Percentiles rank a stretch among this genome's conserved stretches.
Evolutionary conservation across 2,329 filamentous ascomycete genomes (phyloP).

Genomic region (Bipolaris oryzae): DNA sequence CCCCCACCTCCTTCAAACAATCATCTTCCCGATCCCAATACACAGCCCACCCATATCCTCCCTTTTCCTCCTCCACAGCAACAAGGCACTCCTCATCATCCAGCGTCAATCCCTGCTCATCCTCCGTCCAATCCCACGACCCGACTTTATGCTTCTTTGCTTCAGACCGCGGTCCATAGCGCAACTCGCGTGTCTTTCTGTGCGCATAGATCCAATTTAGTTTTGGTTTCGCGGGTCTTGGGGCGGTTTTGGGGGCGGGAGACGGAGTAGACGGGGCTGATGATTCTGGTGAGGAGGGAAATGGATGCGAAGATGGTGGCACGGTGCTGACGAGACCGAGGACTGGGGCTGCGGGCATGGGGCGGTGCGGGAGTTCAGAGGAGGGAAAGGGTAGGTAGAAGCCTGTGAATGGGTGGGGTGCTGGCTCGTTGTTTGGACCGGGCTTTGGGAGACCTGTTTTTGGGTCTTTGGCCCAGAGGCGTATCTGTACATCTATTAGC

Average conservation of each 20-base stretch:
- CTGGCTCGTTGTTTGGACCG: conserved; percentile 26
- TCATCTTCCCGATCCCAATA: conserved; percentile 59
- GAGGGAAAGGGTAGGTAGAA: conserved; percentile 58
- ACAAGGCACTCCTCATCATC: conserved; percentile 63
- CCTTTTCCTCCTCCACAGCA: conserved; percentile 60
- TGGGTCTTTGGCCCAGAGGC: conserved; percentile 46
- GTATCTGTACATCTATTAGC: conserved; percentile 32
- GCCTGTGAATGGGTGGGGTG: conserved; percentile 57
- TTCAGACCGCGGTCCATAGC: conserved; percentile 71
- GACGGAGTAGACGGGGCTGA: conserved; percentile 43
- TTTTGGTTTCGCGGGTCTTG: conserved; percentile 53
- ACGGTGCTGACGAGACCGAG: conserved; percentile 59
- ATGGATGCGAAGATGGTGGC: conserved; percentile 18
- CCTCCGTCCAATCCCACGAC: conserved; percentile 80
- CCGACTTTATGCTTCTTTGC: conserved; percentile 75
- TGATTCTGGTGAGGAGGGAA: conserved; percentile 16
- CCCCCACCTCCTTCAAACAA: conserved; percentile 47
- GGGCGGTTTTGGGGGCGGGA: not conserved
- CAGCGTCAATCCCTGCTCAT: conserved; percentile 59
- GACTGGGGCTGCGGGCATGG: conserved; percentile 46
- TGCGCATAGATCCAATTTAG: conserved; percentile 73
- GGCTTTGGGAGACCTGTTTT: conserved; percentile 35
- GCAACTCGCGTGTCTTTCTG: conserved; percentile 63
- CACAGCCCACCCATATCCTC: conserved; percentile 58
- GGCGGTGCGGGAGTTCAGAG: conserved; percentile 47